A percentile compares a stretch with the other conserved stretches of the same genome.
Conservation (phyloP, 1,284 basidiomycete genomes). For the Puccinia brachypodii region DNA sequence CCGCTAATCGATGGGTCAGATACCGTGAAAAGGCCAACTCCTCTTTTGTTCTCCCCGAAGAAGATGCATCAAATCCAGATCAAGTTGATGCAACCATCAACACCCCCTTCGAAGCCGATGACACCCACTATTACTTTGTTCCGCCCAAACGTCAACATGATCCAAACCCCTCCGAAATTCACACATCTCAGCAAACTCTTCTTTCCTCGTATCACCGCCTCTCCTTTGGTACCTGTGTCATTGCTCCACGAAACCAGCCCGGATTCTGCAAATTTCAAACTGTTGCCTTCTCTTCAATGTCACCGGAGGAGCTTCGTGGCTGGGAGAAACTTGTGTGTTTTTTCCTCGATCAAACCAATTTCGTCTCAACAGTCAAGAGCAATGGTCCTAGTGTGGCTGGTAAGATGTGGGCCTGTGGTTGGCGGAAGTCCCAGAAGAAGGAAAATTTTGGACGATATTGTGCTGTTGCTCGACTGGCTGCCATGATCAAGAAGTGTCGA, state of each 20-base stretch:
- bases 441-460: not conserved
- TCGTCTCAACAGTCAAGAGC: not conserved
- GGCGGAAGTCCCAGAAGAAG: not conserved
- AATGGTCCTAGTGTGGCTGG: not conserved
- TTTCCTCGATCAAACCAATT: not conserved
- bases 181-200: not conserved
- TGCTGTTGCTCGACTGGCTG: not conserved
- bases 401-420: not conserved
- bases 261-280: not conserved
- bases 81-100: too few species aligned
- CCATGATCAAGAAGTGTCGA: not conserved
- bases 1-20: too few species aligned
- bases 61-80: too few species aligned
- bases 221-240: constrained; percentile 1
- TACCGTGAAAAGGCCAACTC: too few species aligned
- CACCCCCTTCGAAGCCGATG: too few species aligned
- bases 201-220: not conserved
- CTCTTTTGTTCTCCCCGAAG: too few species aligned
- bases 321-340: not conserved
- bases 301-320: not conserved
- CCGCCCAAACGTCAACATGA: not conserved
- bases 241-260: not conserved
- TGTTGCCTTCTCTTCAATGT: not conserved
- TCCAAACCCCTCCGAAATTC: not conserved
- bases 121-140: not conserved